Percentiles rank a stretch among this genome's conserved stretches.
Conservation (phyloP, 805 yeast species). For the Spathaspora sp. region DNA sequence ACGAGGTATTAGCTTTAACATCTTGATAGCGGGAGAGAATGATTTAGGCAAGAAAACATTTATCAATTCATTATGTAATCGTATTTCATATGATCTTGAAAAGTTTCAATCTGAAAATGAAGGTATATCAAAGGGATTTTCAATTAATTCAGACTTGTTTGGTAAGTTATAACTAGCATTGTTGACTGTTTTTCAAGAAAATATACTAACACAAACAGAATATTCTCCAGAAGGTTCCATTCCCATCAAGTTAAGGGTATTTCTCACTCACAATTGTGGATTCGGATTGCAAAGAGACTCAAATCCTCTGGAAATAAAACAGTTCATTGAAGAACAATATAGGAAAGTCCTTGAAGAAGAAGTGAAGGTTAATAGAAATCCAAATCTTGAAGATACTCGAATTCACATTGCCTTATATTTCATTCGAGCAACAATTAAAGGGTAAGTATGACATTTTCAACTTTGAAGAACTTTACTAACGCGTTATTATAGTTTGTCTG, state of each 20-base stretch:
- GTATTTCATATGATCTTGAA: background rate
- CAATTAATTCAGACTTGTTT: background rate
- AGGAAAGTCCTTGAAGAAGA: constrained; percentile 70
- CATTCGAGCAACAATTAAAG: constrained; percentile 63
- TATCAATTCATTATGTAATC: constrained; percentile 55
- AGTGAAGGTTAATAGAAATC: constrained; percentile 19
- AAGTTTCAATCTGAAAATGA: background rate
- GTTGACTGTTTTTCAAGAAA: background rate
- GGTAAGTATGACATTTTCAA: constrained; percentile 16
- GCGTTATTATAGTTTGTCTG: constrained; percentile 33
- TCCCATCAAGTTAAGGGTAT: constrained; percentile 18
- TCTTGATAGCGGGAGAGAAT: constrained; percentile 35
- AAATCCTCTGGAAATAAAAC: constrained; percentile 36
- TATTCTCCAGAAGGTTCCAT: constrained; percentile 7
- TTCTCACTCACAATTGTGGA: constrained; percentile 23
- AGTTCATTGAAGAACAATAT: constrained; percentile 76
- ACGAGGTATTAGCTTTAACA: constrained; percentile 20
- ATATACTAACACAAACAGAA: constrained; percentile 6
- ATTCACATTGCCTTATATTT: constrained; percentile 83
- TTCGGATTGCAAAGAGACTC: constrained; percentile 16
- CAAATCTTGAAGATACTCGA: constrained; percentile 48
- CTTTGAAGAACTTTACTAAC: constrained; percentile 4
- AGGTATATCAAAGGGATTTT: background rate
- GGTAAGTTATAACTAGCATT: background rate
- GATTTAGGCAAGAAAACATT: constrained; percentile 67